Evolutionary conservation across 495 filamentous ascomycete species (phyloP), one percentile per base, ranked within the genome.

Genomic region (Daldinia vernicosa): DNA sequence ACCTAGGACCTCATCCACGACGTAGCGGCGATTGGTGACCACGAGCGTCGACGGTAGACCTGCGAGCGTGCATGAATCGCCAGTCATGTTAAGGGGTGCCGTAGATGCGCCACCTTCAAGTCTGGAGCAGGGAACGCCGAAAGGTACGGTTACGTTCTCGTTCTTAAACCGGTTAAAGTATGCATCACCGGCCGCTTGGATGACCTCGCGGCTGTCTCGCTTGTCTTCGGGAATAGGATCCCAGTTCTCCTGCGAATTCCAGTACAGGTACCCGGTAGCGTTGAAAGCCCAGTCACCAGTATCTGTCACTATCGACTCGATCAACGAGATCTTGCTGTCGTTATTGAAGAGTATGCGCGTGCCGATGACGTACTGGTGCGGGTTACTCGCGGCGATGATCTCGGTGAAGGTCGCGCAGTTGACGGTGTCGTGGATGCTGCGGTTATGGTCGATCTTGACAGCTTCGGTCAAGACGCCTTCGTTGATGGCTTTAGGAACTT

Each of bases 281-380:
- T 82, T 79, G 73, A 81, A 82, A 17, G 72, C 70, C 80, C 79
- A 82, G 69, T 82, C 79, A 8, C 79, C 80, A 0, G 52, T 53
- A 60, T 80, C 77, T 7, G 76, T 76, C 1, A 82, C 76, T 26
- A 81, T 74, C 0, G 78, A 80, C 15, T 82, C 77, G 45, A 82
- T 78, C 59, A 68, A 60, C 6, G 74, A 72, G 30, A 80, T 76
- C 54, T 75, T 77, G 30, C 71, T 64, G 37, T 78, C 70, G 24
- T 54, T 56, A 12, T 60, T 63, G 59, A 80, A 72, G 24, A 79
- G 32, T 26, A 84, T 77, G 26, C 81, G 78, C 7, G 81, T 80
- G 26, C 79, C 78, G 26, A 83, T 80, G 0, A 84, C 80, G 24
- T 80, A 81, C 15, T 80, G 80, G 12, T 77, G 75, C 1, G 66